phyloP scores from a whole-genome alignment of 2,329 filamentous ascomycete species.

The Elsinoe perseae region DNA sequence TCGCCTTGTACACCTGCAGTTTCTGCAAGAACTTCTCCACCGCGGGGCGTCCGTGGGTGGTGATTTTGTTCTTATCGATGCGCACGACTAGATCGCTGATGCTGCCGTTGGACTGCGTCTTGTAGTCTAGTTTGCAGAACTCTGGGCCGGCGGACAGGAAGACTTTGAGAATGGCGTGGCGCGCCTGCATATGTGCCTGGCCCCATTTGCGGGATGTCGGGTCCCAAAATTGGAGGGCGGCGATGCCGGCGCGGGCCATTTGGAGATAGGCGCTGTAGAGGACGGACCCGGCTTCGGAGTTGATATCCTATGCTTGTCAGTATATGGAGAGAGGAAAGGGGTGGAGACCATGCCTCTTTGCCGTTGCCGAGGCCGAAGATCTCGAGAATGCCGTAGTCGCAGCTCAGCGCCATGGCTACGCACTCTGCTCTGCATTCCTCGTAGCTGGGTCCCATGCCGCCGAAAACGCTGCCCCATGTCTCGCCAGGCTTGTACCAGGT shows the following conservation, averaged over 20 bases:
- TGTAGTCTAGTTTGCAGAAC: slow-evolving; percentile 76
- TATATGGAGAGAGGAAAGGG: not conserved
- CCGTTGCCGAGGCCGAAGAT: slow-evolving; percentile 90
- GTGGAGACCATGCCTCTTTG: slow-evolving; percentile 30
- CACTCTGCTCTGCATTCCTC: slow-evolving; percentile 93
- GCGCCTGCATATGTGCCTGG: slow-evolving; percentile 77
- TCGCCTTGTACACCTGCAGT: slow-evolving; percentile 85
- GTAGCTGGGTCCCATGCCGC: slow-evolving; percentile 76
- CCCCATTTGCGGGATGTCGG: slow-evolving; percentile 87
- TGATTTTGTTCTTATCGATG: slow-evolving; percentile 78
- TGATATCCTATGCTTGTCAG: slow-evolving; percentile 46
- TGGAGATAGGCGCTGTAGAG: slow-evolving; percentile 81
- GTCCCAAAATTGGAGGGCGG: slow-evolving; percentile 89
- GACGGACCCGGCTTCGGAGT: slow-evolving; percentile 73
- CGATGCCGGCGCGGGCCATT: slow-evolving; percentile 89
- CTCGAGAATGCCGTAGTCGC: slow-evolving; percentile 79
- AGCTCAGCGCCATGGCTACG: slow-evolving; percentile 83
- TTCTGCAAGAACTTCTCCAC: slow-evolving; percentile 85
- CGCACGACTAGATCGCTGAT: slow-evolving; percentile 74
- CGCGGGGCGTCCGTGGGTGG: slow-evolving; percentile 71
- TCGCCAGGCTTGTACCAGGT: slow-evolving; percentile 93
- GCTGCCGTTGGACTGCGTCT: slow-evolving; percentile 50
- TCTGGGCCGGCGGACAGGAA: slow-evolving; percentile 80
- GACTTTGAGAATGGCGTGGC: slow-evolving; percentile 77
- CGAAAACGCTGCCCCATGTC: slow-evolving; percentile 91